Evolutionary conservation across 2,329 filamentous ascomycete species (phyloP).

Genomic region (Colletotrichum incanum): DNA sequence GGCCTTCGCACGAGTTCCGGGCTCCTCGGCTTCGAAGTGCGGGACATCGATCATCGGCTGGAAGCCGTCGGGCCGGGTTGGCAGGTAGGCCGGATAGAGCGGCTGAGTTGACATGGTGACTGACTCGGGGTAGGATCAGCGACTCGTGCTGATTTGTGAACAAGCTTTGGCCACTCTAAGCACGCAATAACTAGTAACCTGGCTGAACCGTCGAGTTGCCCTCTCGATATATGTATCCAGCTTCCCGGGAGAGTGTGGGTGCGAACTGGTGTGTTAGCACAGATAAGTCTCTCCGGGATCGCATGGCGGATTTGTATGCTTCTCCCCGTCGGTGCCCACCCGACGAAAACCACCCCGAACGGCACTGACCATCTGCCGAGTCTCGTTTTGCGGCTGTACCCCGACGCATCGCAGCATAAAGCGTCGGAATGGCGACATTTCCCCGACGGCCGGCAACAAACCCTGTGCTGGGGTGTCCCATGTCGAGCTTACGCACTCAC

Average conservation of each 20-base stretch:
- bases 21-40: slow-evolving; percentile 51
- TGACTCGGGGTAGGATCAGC: not conserved
- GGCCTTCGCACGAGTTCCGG: slow-evolving; percentile 50
- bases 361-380: too few species aligned
- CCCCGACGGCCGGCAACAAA: not conserved
- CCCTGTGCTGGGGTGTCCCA: slow-evolving; percentile 20
- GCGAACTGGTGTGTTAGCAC: not conserved
- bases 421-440: slow-evolving; percentile 26
- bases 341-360: not conserved
- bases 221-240: slow-evolving; percentile 1
- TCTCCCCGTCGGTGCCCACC: not conserved
- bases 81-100: slow-evolving; percentile 52
- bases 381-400: not conserved
- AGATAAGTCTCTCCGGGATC: not conserved
- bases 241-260: too few species aligned
- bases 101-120: slow-evolving; percentile 48
- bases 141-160: not conserved
- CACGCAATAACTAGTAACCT: not conserved
- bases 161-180: not conserved
- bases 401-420: slow-evolving; percentile 24
- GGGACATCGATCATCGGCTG: slow-evolving; percentile 46
- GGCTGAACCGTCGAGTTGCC: not conserved
- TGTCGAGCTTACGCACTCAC: slow-evolving; percentile 2
- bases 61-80: slow-evolving; percentile 53
- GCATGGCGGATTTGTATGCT: not conserved